Base-by-base conservation (phyloP, 768 basidiomycete species). In the Coprinopsis sp. region DNA sequence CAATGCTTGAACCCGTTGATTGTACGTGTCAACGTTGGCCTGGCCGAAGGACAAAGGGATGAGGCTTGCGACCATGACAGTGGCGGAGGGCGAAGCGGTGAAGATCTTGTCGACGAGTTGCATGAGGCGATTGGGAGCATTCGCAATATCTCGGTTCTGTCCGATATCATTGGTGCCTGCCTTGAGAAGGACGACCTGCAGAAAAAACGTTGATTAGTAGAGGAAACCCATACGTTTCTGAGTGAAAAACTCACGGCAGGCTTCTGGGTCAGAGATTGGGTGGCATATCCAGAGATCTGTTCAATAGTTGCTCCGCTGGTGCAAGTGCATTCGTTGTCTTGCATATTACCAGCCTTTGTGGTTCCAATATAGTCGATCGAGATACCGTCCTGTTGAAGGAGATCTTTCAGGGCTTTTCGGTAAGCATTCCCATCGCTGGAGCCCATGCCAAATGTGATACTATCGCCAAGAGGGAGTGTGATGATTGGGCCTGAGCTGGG, bases 331-430 rank as follows among this genome's bases (percentile, higher is more conserved):
- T 49, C 48, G 34, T 44, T 49, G 27, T 49, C 48, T 8, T 37
- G 28, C 33, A 49, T 49, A 27, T 49, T 44, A 5, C 48, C 48
- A 34, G 42, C 42, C 28, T 49, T 49, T 7, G 37, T 27, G 33
- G 41, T 44, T 4, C 48, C 48, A 11, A 49, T 49, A 25, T 49
- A 49, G 33, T 49, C 48, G 28, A 49, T 44, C 8, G n/a, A 23
- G 16, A 44, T 33, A 8, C 36, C 36, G 28, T 49, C 42, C 16
- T 37, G 21, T 27, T 12, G 11, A 3, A 49, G 24, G 5, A 14
- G 23, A 22, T 49, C 48, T 25, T 49, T 49, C 12, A 49, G 33
- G 19, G 36, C 27, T 25, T 49, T 49, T 4, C 48, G 48, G 24
- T 49, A 49, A 10, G 48, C 42, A 28, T 49, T 49, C 5, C 48